Evolutionary conservation across 2,329 filamentous ascomycete genomes (phyloP).

Genomic region (Xylariaceae sp.): DNA sequence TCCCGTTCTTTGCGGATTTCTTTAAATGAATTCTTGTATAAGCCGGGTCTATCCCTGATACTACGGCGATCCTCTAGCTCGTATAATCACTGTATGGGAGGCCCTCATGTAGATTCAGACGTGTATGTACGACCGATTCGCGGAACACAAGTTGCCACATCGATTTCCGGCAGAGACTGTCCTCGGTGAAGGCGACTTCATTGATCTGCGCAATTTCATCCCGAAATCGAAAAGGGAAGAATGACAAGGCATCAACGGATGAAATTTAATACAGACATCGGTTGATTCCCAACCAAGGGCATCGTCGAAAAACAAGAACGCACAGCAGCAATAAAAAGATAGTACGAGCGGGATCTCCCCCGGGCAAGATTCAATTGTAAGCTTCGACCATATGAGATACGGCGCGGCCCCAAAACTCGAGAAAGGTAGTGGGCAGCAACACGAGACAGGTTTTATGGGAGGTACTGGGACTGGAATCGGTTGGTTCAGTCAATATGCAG

Average conservation of each 20-base stretch:
- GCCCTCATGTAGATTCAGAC: slow-evolving; percentile 19
- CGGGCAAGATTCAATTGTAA: slow-evolving; percentile 6
- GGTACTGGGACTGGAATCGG: neutral
- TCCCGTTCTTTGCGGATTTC: no score
- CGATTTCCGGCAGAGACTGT: slow-evolving; percentile 15
- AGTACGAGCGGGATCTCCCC: no score
- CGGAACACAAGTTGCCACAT: neutral
- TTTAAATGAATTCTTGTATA: no score
- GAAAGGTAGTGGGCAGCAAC: neutral
- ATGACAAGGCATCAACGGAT: slow-evolving; percentile 33
- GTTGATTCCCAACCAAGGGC: slow-evolving; percentile 43
- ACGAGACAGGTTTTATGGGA: neutral
- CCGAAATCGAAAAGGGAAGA: slow-evolving; percentile 41
- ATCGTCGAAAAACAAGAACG: slow-evolving; percentile 16
- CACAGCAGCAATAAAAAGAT: neutral
- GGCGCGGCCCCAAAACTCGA: neutral
- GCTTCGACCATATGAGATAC: slow-evolving; percentile 12
- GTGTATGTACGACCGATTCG: slow-evolving; percentile 19
- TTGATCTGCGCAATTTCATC: slow-evolving; percentile 36
- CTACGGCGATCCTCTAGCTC: no score
- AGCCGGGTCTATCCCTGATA: no score
- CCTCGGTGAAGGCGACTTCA: slow-evolving; percentile 34
- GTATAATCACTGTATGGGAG: no score
- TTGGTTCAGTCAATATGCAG: slow-evolving; percentile 3
- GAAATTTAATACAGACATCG: slow-evolving; percentile 25